Conservation (phyloP, 139 green algal species). For the Astrephomene gubernaculifera region DNA sequence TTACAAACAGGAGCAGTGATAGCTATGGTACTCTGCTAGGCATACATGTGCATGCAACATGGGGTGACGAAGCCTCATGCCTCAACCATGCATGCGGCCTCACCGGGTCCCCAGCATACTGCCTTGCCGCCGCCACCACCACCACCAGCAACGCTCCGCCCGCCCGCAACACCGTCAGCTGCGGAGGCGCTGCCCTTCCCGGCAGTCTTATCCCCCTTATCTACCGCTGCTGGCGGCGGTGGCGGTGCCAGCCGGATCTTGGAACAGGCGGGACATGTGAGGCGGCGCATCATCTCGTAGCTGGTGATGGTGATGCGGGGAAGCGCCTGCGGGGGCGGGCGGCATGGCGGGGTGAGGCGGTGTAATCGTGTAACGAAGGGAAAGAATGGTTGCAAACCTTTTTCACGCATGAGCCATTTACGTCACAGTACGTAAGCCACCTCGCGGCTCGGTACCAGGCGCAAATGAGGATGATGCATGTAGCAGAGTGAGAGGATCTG, state of each 20-base stretch:
- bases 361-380: too few species aligned
- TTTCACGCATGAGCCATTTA: too few species aligned
- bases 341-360: not conserved
- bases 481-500: not conserved
- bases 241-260: conserved; percentile 29
- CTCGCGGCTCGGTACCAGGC: not conserved
- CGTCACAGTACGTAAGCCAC: not conserved
- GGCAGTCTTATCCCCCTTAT: not conserved
- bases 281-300: conserved; percentile 90
- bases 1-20: too few species aligned
- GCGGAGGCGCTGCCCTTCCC: not conserved
- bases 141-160: not conserved
- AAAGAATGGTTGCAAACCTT: too few species aligned
- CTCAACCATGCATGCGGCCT: not conserved
- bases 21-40: too few species aligned
- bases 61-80: too few species aligned
- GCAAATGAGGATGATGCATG: too few species aligned
- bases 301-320: conserved; percentile 78
- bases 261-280: conserved; percentile 81
- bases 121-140: not conserved
- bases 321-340: conserved; percentile 13
- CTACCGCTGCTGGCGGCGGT: not conserved
- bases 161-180: conserved; percentile 6
- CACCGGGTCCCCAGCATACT: conserved; percentile 35
- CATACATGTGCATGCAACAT: too few species aligned